Conservation (phyloP, 805 yeast genomes). For the Saccharomyces paradoxus region DNA sequence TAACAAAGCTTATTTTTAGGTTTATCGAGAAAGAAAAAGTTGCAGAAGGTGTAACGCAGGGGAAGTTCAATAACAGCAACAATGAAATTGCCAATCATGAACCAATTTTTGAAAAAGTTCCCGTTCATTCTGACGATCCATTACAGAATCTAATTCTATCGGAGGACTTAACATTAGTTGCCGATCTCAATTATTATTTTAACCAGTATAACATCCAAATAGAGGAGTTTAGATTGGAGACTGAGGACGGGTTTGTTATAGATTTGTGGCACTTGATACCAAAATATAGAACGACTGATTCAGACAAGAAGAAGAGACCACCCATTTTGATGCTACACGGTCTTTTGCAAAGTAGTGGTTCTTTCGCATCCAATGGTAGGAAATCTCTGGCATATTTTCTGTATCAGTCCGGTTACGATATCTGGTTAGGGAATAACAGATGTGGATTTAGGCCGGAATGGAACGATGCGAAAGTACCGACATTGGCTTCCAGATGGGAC, state of each 20-base stretch:
- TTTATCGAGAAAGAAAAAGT: background rate
- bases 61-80: background rate
- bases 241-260: conserved; percentile 75
- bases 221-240: conserved; percentile 50
- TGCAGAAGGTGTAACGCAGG: background rate
- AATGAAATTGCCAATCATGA: background rate
- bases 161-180: conserved; percentile 31
- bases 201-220: conserved; percentile 51
- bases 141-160: conserved; percentile 14
- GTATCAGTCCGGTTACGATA: conserved; percentile 57
- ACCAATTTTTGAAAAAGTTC: background rate
- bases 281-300: conserved; percentile 4
- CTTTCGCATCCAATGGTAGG: conserved; percentile 71
- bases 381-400: conserved; percentile 62
- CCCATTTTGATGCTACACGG: conserved; percentile 85
- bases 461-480: conserved; percentile 17
- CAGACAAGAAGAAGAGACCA: conserved; percentile 28
- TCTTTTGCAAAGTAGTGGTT: conserved; percentile 75
- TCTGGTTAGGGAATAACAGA: conserved; percentile 88
- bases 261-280: conserved; percentile 43
- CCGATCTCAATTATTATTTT: conserved; percentile 63
- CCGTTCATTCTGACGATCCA: conserved; percentile 10
- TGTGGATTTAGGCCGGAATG: conserved; percentile 78
- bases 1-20: background rate
- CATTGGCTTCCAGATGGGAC: conserved; percentile 56